Evolutionary conservation across 805 yeast species (phyloP).

Genomic region (Nakazawaea ernobii): DNA sequence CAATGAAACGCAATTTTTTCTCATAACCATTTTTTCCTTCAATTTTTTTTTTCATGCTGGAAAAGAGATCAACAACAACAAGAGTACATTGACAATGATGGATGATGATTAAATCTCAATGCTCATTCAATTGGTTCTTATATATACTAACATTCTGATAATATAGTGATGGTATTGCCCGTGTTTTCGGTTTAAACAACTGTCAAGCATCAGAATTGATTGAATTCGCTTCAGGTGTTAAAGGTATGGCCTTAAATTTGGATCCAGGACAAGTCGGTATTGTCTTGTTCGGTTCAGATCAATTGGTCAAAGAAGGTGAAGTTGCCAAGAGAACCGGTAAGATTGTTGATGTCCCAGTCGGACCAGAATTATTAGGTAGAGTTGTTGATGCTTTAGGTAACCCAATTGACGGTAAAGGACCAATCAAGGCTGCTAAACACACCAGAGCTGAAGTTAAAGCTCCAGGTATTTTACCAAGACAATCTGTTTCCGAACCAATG

Average conservation of each 20-base stretch:
- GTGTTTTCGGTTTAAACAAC: slow-evolving; percentile 99
- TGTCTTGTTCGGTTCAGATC: slow-evolving; percentile 98
- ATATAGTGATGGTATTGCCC: slow-evolving; percentile 98
- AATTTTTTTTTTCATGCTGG: neutral
- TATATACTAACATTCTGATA: neutral
- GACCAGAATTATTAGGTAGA: slow-evolving; percentile 97
- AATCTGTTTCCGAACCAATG: slow-evolving; percentile 97
- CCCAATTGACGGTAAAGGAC: slow-evolving; percentile 99
- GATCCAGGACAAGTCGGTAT: slow-evolving; percentile 99
- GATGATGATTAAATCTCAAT: neutral
- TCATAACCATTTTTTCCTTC: slow-evolving; percentile 19
- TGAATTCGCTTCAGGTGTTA: slow-evolving; percentile 98
- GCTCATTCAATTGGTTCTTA: neutral
- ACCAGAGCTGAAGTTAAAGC: slow-evolving; percentile 99
- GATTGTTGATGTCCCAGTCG: slow-evolving; percentile 99
- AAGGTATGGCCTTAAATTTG: slow-evolving; percentile 99
- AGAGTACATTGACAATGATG: neutral
- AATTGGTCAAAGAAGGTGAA: slow-evolving; percentile 98
- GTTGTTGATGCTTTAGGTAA: slow-evolving; percentile 99
- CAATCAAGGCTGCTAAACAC: slow-evolving; percentile 76
- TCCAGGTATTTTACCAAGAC: slow-evolving; percentile 99
- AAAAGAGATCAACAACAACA: neutral
- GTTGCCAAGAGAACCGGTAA: slow-evolving; percentile 99
- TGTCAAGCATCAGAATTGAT: slow-evolving; percentile 99
- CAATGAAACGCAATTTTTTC: slow-evolving; percentile 21